A percentile compares a stretch with the other conserved stretches of the same genome.
These are phyloP conservation scores for Metschnikowia lochheadii DNA, from an alignment of 805 yeast species.

Conservation along the genomic window DNA sequence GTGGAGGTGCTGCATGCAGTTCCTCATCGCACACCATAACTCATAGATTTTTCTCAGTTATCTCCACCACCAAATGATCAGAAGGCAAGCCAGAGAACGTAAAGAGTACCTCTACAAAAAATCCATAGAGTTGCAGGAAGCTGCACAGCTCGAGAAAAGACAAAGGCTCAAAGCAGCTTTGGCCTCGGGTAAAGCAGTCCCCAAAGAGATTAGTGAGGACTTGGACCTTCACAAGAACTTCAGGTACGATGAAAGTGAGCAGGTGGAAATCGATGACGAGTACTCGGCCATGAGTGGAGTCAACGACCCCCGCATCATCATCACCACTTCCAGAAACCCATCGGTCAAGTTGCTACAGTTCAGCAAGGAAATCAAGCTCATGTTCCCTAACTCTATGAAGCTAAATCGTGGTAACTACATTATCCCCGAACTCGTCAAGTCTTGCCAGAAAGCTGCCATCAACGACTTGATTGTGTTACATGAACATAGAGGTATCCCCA, in stretches of 20 bases:
- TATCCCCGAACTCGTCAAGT: slow-evolving; percentile 76
- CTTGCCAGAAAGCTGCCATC: slow-evolving; percentile 76
- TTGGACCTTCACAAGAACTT: slow-evolving; percentile 72
- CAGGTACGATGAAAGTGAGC: slow-evolving; percentile 78
- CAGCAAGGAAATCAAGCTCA: slow-evolving; percentile 82
- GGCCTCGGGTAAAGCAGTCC: slow-evolving; percentile 85
- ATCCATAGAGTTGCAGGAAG: slow-evolving; percentile 86
- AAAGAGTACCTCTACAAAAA: slow-evolving; percentile 88
- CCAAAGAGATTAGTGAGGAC: slow-evolving; percentile 90
- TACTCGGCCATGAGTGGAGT: slow-evolving; percentile 84
- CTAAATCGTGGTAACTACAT: slow-evolving; percentile 91
- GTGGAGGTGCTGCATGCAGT: neutral
- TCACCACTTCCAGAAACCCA: slow-evolving; percentile 93
- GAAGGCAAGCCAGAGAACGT: slow-evolving; percentile 95
- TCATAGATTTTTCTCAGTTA: neutral
- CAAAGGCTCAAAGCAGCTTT: slow-evolving; percentile 82
- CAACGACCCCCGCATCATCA: slow-evolving; percentile 83
- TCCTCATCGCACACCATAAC: slow-evolving; percentile 1
- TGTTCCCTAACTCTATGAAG: slow-evolving; percentile 86
- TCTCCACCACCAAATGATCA: slow-evolving; percentile 44
- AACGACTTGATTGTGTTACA: slow-evolving; percentile 84
- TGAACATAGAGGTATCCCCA: slow-evolving; percentile 98
- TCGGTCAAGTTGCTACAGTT: slow-evolving; percentile 81
- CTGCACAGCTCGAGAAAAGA: slow-evolving; percentile 78
- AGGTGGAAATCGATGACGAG: slow-evolving; percentile 80